Percentiles rank a stretch among this genome's conserved stretches.
Evolutionary conservation across 2,329 filamentous ascomycete species (phyloP).

Genomic region (Scedosporium boydii): DNA sequence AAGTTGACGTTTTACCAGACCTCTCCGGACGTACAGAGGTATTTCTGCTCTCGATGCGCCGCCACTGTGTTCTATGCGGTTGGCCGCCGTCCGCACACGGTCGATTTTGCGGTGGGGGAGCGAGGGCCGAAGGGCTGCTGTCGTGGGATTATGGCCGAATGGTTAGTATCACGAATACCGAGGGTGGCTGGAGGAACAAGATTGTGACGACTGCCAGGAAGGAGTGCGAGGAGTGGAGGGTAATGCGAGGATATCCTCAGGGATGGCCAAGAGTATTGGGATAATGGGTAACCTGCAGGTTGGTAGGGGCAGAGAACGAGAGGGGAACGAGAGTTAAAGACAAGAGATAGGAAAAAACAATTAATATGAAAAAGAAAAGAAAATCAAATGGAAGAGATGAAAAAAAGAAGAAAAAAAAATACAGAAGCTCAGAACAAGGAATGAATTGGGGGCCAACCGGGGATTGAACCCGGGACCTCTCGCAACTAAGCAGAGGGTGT

Average conservation of each 20-base stretch:
- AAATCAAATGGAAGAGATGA: too few species aligned
- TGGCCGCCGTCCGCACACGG: conserved; percentile 24
- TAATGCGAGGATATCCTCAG: conserved; percentile 1
- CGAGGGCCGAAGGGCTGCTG: conserved; percentile 33
- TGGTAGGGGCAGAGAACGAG: not conserved
- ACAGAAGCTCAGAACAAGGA: too few species aligned
- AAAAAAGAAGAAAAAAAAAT: too few species aligned
- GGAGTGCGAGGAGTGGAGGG: conserved; percentile 25
- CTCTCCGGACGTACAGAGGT: conserved; percentile 33
- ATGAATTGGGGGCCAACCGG: not conserved
- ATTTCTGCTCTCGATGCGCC: conserved; percentile 38
- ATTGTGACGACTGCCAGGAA: conserved; percentile 20
- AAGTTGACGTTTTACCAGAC: conserved; percentile 33
- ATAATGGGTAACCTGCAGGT: not conserved
- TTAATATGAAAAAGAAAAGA: too few species aligned
- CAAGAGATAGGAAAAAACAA: too few species aligned
- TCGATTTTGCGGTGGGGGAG: conserved; percentile 38
- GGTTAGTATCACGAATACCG: conserved; percentile 21
- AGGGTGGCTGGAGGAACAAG: conserved; percentile 30
- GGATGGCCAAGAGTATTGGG: not conserved
- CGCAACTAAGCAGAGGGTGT: not conserved
- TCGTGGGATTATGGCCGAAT: conserved; percentile 29
- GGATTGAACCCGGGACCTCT: not conserved
- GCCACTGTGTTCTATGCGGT: conserved; percentile 35
- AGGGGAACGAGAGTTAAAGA: not conserved